Evolutionary conservation across 169 alveolate genomes (phyloP).

Genomic region (Plasmodium billcollinsi): DNA sequence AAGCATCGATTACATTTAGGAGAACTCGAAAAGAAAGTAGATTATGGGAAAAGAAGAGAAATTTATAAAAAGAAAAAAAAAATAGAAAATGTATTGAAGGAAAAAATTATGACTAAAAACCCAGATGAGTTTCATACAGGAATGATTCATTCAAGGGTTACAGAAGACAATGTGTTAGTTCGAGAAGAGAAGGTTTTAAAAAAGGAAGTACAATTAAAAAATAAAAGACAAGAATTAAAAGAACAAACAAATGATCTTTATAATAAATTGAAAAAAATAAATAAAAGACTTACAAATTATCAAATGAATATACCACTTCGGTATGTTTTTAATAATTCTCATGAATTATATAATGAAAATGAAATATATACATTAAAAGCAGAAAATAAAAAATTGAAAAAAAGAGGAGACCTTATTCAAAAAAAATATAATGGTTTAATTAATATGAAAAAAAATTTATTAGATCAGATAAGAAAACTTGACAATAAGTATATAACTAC

Average conservation of each 20-base stretch:
- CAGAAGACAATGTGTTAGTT: constrained; percentile 16
- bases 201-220: constrained; percentile 14
- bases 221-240: constrained; percentile 28
- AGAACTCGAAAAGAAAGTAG: constrained; percentile 70
- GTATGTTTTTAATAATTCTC: constrained; percentile 61
- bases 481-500: constrained; percentile 41
- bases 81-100: constrained; percentile 60
- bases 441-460: constrained; percentile 24
- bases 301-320: constrained; percentile 49
- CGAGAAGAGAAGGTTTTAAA: constrained; percentile 27
- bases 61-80: constrained; percentile 64
- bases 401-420: constrained; percentile 24
- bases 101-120: constrained; percentile 53
- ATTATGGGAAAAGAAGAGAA: constrained; percentile 64
- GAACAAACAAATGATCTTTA: constrained; percentile 17
- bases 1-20: constrained; percentile 59
- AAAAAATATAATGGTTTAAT: constrained; percentile 19
- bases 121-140: constrained; percentile 75
- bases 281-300: constrained; percentile 26
- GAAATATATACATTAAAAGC: constrained; percentile 38
- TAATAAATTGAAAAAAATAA: constrained; percentile 29
- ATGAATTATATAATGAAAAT: constrained; percentile 49
- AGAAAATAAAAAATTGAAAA: constrained; percentile 56
- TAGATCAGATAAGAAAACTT: constrained; percentile 17
- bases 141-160: constrained; percentile 61